Conservation (phyloP, 352 stramenopile species). For the Phytophthora constricta region DNA sequence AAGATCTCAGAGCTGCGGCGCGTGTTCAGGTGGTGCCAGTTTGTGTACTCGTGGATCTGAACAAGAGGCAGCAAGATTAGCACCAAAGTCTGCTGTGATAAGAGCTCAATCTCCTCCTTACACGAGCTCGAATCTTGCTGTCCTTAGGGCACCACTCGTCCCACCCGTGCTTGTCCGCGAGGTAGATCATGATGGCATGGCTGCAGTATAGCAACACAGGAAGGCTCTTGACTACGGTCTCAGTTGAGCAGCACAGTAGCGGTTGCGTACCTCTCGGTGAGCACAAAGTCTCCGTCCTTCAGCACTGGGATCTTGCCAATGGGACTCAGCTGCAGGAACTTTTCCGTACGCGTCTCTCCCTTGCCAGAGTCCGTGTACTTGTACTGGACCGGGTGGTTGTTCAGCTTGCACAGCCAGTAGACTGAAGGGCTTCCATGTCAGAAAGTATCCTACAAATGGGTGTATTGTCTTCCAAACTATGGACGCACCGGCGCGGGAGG, state of each 20-base stretch:
- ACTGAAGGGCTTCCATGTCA: conserved; percentile 50
- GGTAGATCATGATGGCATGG: conserved; percentile 80
- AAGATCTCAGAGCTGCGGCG: conserved; percentile 69
- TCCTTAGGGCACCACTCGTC: conserved; percentile 65
- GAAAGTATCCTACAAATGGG: too few species aligned
- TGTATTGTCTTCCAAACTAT: too few species aligned
- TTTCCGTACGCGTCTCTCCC: conserved; percentile 53
- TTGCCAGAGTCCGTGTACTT: conserved; percentile 62
- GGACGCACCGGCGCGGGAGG: conserved; percentile 53
- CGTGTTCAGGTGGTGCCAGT: conserved; percentile 82
- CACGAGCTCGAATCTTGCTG: conserved; percentile 64
- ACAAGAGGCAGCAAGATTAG: not conserved
- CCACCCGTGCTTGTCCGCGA: conserved; percentile 75
- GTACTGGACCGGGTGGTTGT: conserved; percentile 68
- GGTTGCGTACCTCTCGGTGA: conserved; percentile 59
- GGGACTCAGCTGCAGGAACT: conserved; percentile 64
- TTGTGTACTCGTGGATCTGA: conserved; percentile 82
- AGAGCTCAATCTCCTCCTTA: conserved; percentile 26
- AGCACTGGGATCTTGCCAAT: conserved; percentile 76
- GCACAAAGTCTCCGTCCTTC: conserved; percentile 70
- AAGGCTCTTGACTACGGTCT: not conserved
- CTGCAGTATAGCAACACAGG: conserved; percentile 24
- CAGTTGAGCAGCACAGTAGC: not conserved
- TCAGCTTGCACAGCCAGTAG: conserved; percentile 73
- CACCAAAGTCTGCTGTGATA: not conserved